Evolutionary conservation across 148 eudicot species (phyloP).

Genomic region (Cornus controversa): DNA sequence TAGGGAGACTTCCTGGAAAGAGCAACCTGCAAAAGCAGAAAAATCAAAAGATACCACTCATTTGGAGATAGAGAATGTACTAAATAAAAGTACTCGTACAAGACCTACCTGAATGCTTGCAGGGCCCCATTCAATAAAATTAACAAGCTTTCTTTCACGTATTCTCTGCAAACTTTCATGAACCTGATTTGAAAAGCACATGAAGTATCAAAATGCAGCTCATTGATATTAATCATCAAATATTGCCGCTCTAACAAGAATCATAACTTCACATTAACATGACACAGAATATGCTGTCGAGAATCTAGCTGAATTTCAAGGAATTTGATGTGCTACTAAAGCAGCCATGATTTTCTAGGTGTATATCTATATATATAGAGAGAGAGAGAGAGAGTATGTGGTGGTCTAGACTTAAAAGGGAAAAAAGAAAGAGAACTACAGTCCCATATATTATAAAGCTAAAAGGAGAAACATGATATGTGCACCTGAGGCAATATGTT

Average conservation of each 20-base stretch:
- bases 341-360: too few species aligned
- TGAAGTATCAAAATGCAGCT: background rate
- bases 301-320: background rate
- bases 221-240: background rate
- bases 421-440: background rate
- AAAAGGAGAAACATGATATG: background rate
- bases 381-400: background rate
- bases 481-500: background rate
- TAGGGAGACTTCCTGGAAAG: conserved; percentile 96
- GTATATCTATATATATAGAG: background rate
- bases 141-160: conserved; percentile 94
- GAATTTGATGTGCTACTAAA: background rate
- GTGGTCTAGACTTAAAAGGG: background rate
- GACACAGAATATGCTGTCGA: background rate
- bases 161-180: conserved; percentile 67
- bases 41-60: conserved; percentile 6
- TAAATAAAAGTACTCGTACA: conserved; percentile 11
- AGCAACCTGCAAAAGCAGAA: conserved; percentile 66
- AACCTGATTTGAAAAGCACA: conserved; percentile 27
- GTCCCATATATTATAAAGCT: background rate
- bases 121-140: conserved; percentile 99
- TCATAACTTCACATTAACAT: background rate
- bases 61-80: background rate
- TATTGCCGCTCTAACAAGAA: background rate
- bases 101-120: conserved; percentile 90